phyloP scores from a whole-genome alignment of 352 stramenopile genomes.

The Bremia lactucae region DNA sequence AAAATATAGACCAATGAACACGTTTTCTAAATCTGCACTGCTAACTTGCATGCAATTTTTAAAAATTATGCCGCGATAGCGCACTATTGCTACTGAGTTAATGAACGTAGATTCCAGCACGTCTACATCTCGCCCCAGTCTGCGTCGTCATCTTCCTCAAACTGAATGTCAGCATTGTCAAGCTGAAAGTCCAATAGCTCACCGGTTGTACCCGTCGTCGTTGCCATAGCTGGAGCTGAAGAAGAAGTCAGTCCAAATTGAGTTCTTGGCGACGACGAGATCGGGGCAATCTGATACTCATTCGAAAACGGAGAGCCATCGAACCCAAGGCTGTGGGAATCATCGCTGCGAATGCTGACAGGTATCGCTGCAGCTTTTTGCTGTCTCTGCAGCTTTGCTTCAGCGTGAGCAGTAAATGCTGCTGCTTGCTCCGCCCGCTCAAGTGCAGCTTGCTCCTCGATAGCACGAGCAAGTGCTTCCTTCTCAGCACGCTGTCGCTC shows the following conservation, averaged over 20 bases:
- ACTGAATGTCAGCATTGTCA: constrained; percentile 62
- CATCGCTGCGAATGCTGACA: constrained; percentile 17
- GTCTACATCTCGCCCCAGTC: constrained; percentile 79
- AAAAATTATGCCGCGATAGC: no score
- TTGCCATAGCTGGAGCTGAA: constrained; percentile 16
- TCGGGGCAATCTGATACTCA: constrained; percentile 25
- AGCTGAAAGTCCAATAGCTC: constrained; percentile 72
- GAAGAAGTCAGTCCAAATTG: constrained; percentile 13
- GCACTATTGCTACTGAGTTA: no score
- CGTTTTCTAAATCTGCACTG: no score
- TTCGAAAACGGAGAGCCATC: constrained; percentile 13
- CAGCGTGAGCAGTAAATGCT: constrained; percentile 18
- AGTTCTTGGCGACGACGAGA: constrained; percentile 17
- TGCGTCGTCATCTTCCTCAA: constrained; percentile 72
- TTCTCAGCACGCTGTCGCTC: constrained; percentile 13
- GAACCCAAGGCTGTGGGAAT: constrained; percentile 14
- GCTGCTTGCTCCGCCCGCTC: constrained; percentile 18
- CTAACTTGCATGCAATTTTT: no score
- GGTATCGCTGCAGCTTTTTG: constrained; percentile 19
- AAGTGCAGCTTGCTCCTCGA: constrained; percentile 15
- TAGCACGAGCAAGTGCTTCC: constrained; percentile 19
- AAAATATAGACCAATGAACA: no score
- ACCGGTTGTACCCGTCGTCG: constrained; percentile 25
- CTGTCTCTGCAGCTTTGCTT: constrained; percentile 18
- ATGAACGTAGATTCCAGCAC: background rate